phyloP scores from a whole-genome alignment of 169 alveolate genomes.

The Cryptosporidium viatorum region DNA sequence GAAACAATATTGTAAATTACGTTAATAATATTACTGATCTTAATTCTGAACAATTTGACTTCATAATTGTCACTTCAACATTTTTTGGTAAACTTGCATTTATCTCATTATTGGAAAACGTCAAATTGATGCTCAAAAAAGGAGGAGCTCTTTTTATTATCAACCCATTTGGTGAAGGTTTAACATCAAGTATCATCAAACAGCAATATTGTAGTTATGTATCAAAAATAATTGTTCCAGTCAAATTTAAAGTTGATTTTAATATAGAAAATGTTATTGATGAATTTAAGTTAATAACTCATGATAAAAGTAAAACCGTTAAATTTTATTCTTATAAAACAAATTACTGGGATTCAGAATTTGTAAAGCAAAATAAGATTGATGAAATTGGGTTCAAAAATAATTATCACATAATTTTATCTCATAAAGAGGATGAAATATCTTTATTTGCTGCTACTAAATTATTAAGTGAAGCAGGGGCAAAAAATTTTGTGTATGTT shows the following conservation, averaged over 20 bases:
- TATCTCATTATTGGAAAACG: conserved; percentile 29
- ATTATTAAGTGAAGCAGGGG: conserved; percentile 63
- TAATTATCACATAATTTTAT: conserved; percentile 39
- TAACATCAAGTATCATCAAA: conserved; percentile 32
- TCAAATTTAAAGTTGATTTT: background rate
- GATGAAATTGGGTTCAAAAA: conserved; percentile 7
- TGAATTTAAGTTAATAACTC: conserved; percentile 3
- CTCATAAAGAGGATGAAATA: conserved; percentile 30
- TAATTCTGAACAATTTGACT: conserved; percentile 7
- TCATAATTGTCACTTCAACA: conserved; percentile 20
- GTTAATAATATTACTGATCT: background rate
- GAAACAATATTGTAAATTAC: conserved; percentile 9
- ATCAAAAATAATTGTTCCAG: conserved; percentile 47
- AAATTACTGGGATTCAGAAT: conserved; percentile 42
- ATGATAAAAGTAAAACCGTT: conserved; percentile 40
- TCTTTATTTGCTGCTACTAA: conserved; percentile 69
- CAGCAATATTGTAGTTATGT: conserved; percentile 41
- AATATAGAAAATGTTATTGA: background rate
- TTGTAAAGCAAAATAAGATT: conserved; percentile 22
- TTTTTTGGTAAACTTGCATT: conserved; percentile 38
- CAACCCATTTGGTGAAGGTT: conserved; percentile 65
- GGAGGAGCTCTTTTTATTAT: conserved; percentile 26
- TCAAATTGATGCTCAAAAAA: conserved; percentile 21
- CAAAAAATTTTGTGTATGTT: conserved; percentile 30
- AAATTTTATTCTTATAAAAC: background rate